Base-by-base conservation (phyloP, 2,329 filamentous ascomycete genomes). In the Penicillium sp. region DNA sequence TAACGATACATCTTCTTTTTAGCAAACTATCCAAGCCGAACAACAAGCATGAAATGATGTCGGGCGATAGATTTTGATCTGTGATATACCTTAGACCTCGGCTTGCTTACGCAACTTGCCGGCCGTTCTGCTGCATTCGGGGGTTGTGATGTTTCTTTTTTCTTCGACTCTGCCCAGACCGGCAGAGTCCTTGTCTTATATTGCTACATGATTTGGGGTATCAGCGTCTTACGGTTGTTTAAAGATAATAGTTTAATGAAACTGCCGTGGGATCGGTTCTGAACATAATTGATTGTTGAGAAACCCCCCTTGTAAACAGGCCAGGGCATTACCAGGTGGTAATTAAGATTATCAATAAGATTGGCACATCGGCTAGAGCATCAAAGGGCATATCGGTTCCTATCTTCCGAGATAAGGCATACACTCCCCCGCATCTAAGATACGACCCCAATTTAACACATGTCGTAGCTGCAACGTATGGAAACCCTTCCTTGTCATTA, bases 1-100 rank as follows among this genome's bases (percentile, higher is more conserved):
- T 68, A 54, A 68, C 14, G n/a, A 33, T 26, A 44, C 21, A 46
- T 19, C 48, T 51, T 54, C 10, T 33, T 7, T 10, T 21, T 52
- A 77, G 75, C 75, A 77, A 77, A 77, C 75, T 48, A 71, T 77
- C 59, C 74, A 77, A 57, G 71, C 75, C 31, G 75, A 77, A 65
- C 31, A 76, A 74, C 67, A 33, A 14, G 70, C 74, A 72, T 77
- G 56, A 69, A 72, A 59, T 59, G 63, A 69, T 63, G 60, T 66
- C 63, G 58, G 65, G 59, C 58, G 59, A 68, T 73, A 72, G 66
- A 71, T 63, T 61, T 61, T 63, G 57, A 66, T 60, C 63, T 65
- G 66, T 62, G 63, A 68, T 71, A 66, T 69, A 68, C 63, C 61
- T 65, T 66, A 61, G 53, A 58, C 57, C 58, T 58, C 43, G 52